Conservation (phyloP, 768 basidiomycete species). For the Boletus bicolor region DNA sequence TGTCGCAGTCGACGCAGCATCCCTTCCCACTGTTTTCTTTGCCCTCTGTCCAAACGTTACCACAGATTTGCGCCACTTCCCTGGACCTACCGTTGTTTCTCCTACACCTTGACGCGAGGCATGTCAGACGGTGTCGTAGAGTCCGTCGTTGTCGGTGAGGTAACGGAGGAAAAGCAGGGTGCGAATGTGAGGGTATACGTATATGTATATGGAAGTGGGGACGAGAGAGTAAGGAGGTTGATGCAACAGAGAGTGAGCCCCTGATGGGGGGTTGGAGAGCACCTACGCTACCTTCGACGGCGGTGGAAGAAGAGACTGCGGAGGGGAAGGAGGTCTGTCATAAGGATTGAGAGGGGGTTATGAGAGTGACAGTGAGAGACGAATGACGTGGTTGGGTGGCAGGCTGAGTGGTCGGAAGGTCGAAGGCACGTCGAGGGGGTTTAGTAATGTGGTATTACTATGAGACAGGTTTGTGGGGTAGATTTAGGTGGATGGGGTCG, state of each 20-base stretch:
- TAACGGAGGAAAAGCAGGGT: constrained; percentile 32
- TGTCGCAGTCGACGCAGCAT: neutral
- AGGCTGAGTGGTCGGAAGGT: neutral
- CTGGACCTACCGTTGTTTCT: constrained; percentile 28
- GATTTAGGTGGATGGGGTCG: constrained; percentile 46
- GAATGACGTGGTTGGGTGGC: constrained; percentile 29
- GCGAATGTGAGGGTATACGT: constrained; percentile 16
- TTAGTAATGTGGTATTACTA: neutral
- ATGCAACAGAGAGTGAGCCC: neutral
- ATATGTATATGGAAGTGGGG: neutral
- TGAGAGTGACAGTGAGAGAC: constrained; percentile 23
- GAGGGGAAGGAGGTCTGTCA: constrained; percentile 40
- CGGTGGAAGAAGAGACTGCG: constrained; percentile 36
- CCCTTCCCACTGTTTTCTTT: constrained; percentile 4
- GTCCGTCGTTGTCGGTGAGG: constrained; percentile 60
- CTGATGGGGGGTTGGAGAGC: constrained; percentile 8
- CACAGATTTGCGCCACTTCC: neutral
- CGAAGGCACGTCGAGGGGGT: neutral
- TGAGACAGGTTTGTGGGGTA: neutral
- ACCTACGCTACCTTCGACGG: constrained; percentile 12
- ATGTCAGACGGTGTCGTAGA: constrained; percentile 46
- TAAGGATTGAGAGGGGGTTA: constrained; percentile 40
- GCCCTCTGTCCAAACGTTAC: constrained; percentile 1
- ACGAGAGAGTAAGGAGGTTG: neutral
- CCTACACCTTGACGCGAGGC: constrained; percentile 61